Evolutionary conservation across 495 filamentous ascomycete species (phyloP).

Genomic region (Tirmania nivea): DNA sequence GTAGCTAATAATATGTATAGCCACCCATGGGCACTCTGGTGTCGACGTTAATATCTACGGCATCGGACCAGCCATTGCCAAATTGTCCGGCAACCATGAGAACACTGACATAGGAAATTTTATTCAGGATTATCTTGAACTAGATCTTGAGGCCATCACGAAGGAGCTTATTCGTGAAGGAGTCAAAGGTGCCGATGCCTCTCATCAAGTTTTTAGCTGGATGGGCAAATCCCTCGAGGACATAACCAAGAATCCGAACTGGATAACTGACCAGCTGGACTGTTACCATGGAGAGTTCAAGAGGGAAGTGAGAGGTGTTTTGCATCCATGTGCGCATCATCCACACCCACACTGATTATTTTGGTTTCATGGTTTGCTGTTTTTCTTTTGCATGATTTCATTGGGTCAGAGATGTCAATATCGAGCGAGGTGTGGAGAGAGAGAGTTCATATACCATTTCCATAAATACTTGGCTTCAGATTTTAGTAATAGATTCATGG

Average conservation of each 20-base stretch:
- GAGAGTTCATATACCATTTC: no score
- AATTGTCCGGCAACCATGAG: constrained; percentile 52
- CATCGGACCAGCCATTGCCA: constrained; percentile 20
- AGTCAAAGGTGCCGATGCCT: constrained; percentile 13
- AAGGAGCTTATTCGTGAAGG: constrained; percentile 45
- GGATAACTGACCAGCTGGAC: constrained; percentile 2
- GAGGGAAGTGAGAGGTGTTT: neutral
- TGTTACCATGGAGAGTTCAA: constrained; percentile 13
- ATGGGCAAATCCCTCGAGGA: constrained; percentile 17
- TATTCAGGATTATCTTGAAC: constrained; percentile 53
- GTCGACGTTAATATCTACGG: constrained; percentile 34
- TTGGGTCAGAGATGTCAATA: no score
- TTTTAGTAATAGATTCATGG: no score
- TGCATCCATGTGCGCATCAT: no score
- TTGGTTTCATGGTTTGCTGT: no score
- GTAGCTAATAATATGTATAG: constrained; percentile 1
- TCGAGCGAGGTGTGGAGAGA: no score
- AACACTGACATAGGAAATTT: constrained; percentile 75
- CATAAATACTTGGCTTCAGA: no score
- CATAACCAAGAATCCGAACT: constrained; percentile 2
- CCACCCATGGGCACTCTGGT: constrained; percentile 27
- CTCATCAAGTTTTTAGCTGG: constrained; percentile 7
- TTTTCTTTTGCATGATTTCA: no score
- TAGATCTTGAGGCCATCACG: constrained; percentile 58
- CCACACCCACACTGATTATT: no score